phyloP scores from a whole-genome alignment of 2,329 filamentous ascomycete genomes.

The Cordyceps pruinosa region DNA sequence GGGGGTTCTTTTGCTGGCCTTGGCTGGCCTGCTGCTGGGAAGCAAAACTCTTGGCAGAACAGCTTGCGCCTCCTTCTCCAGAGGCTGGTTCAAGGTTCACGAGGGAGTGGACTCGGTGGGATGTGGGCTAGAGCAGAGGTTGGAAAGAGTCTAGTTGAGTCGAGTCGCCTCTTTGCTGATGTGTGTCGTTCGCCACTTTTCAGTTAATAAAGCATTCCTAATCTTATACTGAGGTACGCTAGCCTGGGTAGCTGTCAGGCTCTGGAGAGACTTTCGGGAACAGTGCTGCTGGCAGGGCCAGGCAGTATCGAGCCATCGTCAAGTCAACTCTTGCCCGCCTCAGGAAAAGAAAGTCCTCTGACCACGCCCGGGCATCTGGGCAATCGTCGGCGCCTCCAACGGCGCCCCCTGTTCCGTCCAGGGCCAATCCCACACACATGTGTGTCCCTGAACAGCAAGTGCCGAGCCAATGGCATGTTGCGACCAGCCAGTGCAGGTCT shows the following conservation, averaged over 20 bases:
- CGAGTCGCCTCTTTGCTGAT: background rate
- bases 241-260: too few relatives aligned
- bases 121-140: background rate
- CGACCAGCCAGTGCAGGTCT: background rate
- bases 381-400: background rate
- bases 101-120: background rate
- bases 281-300: too few relatives aligned
- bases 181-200: background rate
- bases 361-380: too few relatives aligned
- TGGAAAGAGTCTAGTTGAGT: too few relatives aligned
- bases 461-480: slow-evolving; percentile 11
- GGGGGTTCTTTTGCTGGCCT: too few relatives aligned
- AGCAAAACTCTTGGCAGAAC: background rate
- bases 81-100: background rate
- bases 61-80: background rate
- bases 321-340: too few relatives aligned
- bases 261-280: too few relatives aligned
- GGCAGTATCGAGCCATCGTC: too few relatives aligned
- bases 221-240: too few relatives aligned
- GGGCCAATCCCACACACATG: background rate
- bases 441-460: background rate
- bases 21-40: background rate
- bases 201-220: too few relatives aligned
- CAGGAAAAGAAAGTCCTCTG: too few relatives aligned
- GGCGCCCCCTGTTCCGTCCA: background rate